Percentiles rank a stretch among this genome's conserved stretches.
Conservation (phyloP, 2,329 filamentous ascomycete species). For the Fusarium humuli region DNA sequence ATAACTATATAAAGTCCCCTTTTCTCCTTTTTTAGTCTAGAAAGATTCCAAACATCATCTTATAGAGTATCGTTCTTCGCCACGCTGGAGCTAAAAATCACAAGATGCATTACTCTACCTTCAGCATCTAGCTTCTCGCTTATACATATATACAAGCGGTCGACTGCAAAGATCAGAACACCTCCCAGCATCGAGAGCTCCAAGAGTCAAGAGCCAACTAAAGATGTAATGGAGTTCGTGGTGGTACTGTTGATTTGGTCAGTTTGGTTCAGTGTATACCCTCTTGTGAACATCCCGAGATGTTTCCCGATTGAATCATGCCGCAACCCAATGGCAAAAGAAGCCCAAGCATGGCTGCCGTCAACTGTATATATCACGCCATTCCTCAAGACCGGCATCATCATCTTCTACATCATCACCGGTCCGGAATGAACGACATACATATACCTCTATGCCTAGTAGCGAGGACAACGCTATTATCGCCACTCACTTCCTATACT, state of each 20-base stretch:
- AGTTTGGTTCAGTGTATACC: neutral
- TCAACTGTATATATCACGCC: neutral
- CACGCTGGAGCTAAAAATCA: neutral
- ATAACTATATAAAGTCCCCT: neutral
- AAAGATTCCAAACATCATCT: neutral
- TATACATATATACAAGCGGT: neutral
- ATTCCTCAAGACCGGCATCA: neutral
- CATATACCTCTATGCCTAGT: neutral
- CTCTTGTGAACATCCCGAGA: neutral
- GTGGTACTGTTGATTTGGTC: neutral
- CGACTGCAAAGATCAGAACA: neutral
- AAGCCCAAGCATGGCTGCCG: neutral
- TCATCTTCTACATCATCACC: neutral
- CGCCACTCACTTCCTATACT: neutral
- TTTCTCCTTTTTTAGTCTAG: too few relatives aligned
- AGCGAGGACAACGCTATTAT: neutral
- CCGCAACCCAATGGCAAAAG: neutral
- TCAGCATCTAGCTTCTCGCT: neutral
- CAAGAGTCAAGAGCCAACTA: neutral
- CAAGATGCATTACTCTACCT: neutral
- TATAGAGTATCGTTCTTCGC: neutral
- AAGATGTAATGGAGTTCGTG: neutral
- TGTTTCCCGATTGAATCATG: neutral
- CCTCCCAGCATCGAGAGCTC: neutral
- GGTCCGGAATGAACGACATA: neutral